Conservation (phyloP, 2,329 filamentous ascomycete species). For the Magnaporthales sp. region DNA sequence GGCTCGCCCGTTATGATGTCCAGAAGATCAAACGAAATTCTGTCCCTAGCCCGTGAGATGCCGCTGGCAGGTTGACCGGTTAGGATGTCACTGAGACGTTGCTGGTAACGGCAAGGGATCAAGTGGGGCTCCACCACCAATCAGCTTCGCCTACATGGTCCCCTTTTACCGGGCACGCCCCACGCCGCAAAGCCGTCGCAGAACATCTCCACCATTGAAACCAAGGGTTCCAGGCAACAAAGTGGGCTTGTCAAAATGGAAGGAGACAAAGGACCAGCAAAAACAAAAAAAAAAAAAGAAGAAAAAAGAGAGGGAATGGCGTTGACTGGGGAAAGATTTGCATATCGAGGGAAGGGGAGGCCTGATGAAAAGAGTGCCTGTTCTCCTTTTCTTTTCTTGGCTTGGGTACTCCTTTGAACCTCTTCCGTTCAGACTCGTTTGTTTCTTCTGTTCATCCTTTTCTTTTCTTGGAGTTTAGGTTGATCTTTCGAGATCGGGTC, state of each 20-base stretch:
- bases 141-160: background rate
- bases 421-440: background rate
- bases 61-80: background rate
- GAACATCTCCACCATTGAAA: background rate
- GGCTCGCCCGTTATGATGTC: background rate
- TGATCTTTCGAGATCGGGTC: background rate
- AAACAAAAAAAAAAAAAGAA: background rate
- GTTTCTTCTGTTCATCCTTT: background rate
- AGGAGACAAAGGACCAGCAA: background rate
- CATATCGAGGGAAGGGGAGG: background rate
- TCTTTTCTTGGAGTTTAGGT: background rate
- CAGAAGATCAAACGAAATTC: background rate
- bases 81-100: background rate
- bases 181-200: background rate
- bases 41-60: background rate
- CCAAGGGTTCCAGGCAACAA: background rate
- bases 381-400: background rate
- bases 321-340: background rate
- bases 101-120: background rate
- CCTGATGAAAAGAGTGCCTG: background rate
- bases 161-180: background rate
- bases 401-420: background rate
- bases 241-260: background rate
- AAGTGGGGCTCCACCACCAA: background rate
- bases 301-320: background rate